Base-by-base conservation (phyloP, 108 stramenopile species). In the Nitzschia inconspicua region DNA sequence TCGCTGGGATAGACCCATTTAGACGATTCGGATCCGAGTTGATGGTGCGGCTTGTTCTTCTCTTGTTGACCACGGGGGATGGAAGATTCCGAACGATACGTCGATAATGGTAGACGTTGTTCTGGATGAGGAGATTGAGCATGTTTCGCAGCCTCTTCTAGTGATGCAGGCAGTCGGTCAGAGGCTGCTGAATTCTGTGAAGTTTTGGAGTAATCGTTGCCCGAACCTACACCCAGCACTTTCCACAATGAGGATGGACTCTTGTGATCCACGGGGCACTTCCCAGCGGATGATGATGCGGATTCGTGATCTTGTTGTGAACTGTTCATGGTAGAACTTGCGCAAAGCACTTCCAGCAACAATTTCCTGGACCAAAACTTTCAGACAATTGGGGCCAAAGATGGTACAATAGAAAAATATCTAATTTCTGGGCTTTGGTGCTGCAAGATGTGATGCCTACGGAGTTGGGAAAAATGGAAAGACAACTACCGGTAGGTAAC, bases 1-100 rank as follows among this genome's bases (percentile, higher is more conserved):
- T 97, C 95, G 41, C 84, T 86, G 7, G 97, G 97, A 72, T 98
- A 98, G 30, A 95, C 90, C 97, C 97, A 98, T 25, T 55, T 49
- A 8, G 35, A 10, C 25, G 65, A n/a, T 34, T 22, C 37, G 28
- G 18, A 26, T n/a, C 27, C 47, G 28, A 20, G 41, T 42, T 61
- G 44, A 35, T 62, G 57, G 39, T 50, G 67, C 5, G 42, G 73
- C 16, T 44, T 66, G 34, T 29, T 56, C 22, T 48, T 49, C 46
- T 16, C 29, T 16, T 37, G 49, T 35, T 63, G 70, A 39, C 87
- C 83, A 1, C 86, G 77, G 8, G 89, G 89, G 47, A 94, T 94
- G 49, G 84, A 75, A 0, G 93, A 94, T 8, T 83, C 64, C 19
- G 56, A 65, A 44, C 93, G 73, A 36, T 73, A 61, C 10, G 82